These are phyloP conservation scores for Podosphaera leucotricha DNA, from an alignment of 2,329 filamentous ascomycete genomes.

Conservation along the genomic window DNA sequence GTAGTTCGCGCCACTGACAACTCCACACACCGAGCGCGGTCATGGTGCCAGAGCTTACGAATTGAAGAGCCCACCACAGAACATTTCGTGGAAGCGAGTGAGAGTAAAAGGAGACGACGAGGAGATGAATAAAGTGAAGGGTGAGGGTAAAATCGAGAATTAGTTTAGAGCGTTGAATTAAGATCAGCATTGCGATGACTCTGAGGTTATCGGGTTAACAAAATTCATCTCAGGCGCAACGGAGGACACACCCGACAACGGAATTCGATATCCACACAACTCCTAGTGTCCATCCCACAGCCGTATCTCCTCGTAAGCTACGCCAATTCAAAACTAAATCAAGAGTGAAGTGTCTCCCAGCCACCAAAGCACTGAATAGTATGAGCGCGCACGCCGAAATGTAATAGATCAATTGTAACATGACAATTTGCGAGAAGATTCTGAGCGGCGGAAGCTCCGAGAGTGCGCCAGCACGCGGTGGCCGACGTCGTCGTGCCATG, in stretches of 20 bases:
- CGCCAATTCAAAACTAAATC: slow-evolving; percentile 40
- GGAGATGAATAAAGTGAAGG: slow-evolving; percentile 59
- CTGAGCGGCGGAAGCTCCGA: slow-evolving; percentile 41
- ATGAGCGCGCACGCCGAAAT: slow-evolving; percentile 34
- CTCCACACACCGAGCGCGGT: slow-evolving; percentile 62
- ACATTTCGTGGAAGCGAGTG: slow-evolving; percentile 49
- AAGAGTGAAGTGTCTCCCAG: slow-evolving; percentile 32
- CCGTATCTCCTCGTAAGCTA: slow-evolving; percentile 39
- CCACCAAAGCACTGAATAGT: slow-evolving; percentile 42
- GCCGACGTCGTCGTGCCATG: slow-evolving; percentile 27
- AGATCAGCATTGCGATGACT: slow-evolving; percentile 56
- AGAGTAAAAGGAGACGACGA: slow-evolving; percentile 58
- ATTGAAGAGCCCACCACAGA: slow-evolving; percentile 67
- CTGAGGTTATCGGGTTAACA: slow-evolving; percentile 22
- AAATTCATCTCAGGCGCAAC: neutral
- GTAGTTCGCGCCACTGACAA: slow-evolving; percentile 72
- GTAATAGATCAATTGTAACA: slow-evolving; percentile 44
- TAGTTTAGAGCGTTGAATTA: slow-evolving; percentile 77
- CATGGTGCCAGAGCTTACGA: slow-evolving; percentile 37
- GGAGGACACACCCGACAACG: slow-evolving; percentile 30
- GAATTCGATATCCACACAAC: slow-evolving; percentile 44
- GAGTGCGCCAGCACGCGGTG: slow-evolving; percentile 39
- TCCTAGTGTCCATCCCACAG: slow-evolving; percentile 44
- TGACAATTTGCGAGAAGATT: slow-evolving; percentile 40
- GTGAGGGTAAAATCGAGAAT: slow-evolving; percentile 88